phyloP scores from a whole-genome alignment of 345 rosid genomes.

The Litchi chinensis region DNA sequence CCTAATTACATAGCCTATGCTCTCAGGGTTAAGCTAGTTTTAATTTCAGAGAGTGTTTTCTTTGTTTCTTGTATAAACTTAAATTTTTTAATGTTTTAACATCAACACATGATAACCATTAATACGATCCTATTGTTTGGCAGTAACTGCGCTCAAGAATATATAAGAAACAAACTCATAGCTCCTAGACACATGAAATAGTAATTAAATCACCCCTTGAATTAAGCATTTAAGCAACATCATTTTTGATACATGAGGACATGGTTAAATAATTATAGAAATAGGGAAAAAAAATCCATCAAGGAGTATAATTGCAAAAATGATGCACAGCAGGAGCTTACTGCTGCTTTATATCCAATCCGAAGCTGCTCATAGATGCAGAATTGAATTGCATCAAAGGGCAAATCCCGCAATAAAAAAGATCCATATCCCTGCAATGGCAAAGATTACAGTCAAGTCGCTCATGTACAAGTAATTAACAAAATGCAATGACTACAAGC shows the following conservation, averaged over 20 bases:
- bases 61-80: background rate
- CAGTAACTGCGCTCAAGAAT: background rate
- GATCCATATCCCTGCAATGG: conserved; percentile 82
- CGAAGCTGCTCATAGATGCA: conserved; percentile 96
- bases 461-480: background rate
- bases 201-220: background rate
- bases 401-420: conserved; percentile 84
- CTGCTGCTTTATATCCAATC: conserved; percentile 79
- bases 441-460: conserved; percentile 11
- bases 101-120: background rate
- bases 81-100: background rate
- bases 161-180: conserved; percentile 13
- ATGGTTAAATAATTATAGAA: background rate
- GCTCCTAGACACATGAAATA: conserved; percentile 3
- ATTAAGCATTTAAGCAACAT: conserved; percentile 1
- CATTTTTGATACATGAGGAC: background rate
- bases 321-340: conserved; percentile 38
- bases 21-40: background rate
- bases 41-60: background rate
- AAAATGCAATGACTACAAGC: conserved; percentile 8
- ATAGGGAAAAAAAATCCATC: background rate
- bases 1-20: background rate
- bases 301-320: background rate
- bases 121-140: background rate
- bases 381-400: conserved; percentile 96